Evolutionary conservation across 257 asterid species (phyloP).

Genomic region (Mitragyna speciosa): DNA sequence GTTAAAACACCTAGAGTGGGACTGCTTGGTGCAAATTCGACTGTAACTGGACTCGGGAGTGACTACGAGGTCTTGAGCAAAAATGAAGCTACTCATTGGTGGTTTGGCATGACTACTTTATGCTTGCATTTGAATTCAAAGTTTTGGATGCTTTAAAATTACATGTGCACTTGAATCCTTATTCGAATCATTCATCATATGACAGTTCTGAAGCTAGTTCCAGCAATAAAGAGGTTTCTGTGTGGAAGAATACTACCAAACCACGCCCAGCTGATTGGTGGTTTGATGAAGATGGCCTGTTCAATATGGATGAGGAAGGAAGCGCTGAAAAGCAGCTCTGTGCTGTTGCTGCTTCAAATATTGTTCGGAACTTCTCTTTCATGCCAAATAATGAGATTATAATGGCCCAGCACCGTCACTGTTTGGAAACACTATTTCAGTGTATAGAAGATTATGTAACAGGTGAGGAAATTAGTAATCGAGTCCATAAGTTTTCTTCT

Average conservation of each 20-base stretch:
- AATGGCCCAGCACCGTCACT: conserved; percentile 94
- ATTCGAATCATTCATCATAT: conserved; percentile 17
- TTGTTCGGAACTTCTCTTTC: conserved; percentile 88
- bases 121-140: background rate
- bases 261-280: conserved; percentile 84
- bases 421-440: conserved; percentile 88
- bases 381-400: conserved; percentile 97
- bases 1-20: conserved; percentile 73
- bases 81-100: conserved; percentile 65
- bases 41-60: conserved; percentile 86
- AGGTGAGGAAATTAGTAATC: conserved; percentile 40
- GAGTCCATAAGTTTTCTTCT: conserved; percentile 5
- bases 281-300: conserved; percentile 95
- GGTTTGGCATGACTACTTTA: conserved; percentile 11
- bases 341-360: conserved; percentile 95
- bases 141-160: conserved; percentile 13
- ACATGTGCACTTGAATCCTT: background rate
- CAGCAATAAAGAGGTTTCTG: conserved; percentile 56
- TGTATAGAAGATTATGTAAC: conserved; percentile 85
- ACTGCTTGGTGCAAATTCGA: conserved; percentile 64
- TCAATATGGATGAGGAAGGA: conserved; percentile 90
- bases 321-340: conserved; percentile 85
- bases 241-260: conserved; percentile 50
- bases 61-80: conserved; percentile 65
- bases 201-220: conserved; percentile 58